Conservation (phyloP, 1,284 basidiomycete genomes). For the Ustilago loliicola region DNA sequence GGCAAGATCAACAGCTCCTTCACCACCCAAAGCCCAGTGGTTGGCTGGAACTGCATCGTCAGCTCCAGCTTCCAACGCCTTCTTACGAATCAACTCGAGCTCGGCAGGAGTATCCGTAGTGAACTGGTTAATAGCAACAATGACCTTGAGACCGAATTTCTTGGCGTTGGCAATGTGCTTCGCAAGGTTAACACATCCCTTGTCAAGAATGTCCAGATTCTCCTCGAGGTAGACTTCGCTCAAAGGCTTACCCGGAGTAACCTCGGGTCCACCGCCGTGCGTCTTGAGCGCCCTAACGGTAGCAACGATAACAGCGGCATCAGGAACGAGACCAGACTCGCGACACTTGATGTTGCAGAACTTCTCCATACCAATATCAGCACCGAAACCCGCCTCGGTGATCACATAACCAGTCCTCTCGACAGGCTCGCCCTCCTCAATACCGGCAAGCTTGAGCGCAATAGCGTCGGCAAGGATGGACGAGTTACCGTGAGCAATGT, state of each 20-base stretch:
- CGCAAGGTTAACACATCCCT: conserved; percentile 91
- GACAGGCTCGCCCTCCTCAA: conserved; percentile 87
- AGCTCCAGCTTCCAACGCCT: conserved; percentile 86
- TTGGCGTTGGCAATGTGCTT: conserved; percentile 95
- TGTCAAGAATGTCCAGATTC: conserved; percentile 88
- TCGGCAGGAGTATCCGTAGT: conserved; percentile 91
- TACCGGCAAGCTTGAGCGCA: conserved; percentile 95
- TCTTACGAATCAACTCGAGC: conserved; percentile 84
- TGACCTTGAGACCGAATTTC: conserved; percentile 96
- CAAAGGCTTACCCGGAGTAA: conserved; percentile 94
- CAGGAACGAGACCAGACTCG: conserved; percentile 89
- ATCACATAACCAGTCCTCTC: conserved; percentile 92
- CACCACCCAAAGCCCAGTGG: conserved; percentile 76
- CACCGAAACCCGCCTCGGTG: conserved; percentile 98
- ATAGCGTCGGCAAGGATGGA: conserved; percentile 97
- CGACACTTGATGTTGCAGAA: conserved; percentile 99
- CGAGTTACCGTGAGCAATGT: conserved; percentile 99
- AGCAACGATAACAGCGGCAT: conserved; percentile 95
- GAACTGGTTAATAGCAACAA: conserved; percentile 96
- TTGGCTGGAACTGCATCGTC: conserved; percentile 95
- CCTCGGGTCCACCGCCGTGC: conserved; percentile 98
- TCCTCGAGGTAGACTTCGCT: conserved; percentile 94
- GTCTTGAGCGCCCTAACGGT: conserved; percentile 98
- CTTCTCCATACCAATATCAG: conserved; percentile 88
- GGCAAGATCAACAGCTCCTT: conserved; percentile 65